Evolutionary conservation across 257 asterid species (phyloP).

Genomic region (Gardenia jasminoides): DNA sequence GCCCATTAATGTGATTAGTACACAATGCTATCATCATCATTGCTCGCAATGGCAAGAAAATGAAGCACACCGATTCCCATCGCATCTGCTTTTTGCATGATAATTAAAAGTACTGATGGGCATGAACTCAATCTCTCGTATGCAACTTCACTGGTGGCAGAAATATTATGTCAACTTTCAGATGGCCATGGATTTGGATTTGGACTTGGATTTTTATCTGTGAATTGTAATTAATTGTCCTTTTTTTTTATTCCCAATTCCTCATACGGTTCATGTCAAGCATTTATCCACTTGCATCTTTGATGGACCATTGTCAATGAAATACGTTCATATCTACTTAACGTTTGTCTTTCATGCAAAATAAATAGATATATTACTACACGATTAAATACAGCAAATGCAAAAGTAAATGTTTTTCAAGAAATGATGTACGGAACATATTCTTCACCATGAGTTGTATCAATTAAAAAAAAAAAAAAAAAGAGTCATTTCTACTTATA

Average conservation of each 20-base stretch:
- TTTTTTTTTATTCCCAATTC: not conserved
- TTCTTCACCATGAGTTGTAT: too few species aligned
- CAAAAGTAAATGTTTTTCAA: too few species aligned
- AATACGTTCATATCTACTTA: too few species aligned
- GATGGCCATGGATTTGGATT: not conserved
- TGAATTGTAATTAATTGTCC: too few species aligned
- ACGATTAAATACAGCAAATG: too few species aligned
- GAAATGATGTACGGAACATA: too few species aligned
- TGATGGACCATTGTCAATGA: not conserved
- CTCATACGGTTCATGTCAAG: not conserved
- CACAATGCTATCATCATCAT: conserved; percentile 14
- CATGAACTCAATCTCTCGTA: not conserved
- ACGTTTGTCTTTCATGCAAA: too few species aligned
- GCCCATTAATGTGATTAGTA: not conserved
- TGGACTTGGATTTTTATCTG: not conserved
- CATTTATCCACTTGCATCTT: not conserved
- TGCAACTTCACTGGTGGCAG: not conserved
- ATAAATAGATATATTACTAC: too few species aligned
- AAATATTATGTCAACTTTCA: not conserved
- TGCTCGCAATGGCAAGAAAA: not conserved
- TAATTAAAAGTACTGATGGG: not conserved
- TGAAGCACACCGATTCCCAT: not conserved
- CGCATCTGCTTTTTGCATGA: not conserved
- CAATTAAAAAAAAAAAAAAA: too few species aligned
- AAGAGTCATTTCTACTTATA: too few species aligned